A percentile compares a stretch with the other conserved stretches of the same genome.
phyloP scores from a whole-genome alignment of 1,139 yeast genomes.

The Meyerozyma athensensis region DNA sequence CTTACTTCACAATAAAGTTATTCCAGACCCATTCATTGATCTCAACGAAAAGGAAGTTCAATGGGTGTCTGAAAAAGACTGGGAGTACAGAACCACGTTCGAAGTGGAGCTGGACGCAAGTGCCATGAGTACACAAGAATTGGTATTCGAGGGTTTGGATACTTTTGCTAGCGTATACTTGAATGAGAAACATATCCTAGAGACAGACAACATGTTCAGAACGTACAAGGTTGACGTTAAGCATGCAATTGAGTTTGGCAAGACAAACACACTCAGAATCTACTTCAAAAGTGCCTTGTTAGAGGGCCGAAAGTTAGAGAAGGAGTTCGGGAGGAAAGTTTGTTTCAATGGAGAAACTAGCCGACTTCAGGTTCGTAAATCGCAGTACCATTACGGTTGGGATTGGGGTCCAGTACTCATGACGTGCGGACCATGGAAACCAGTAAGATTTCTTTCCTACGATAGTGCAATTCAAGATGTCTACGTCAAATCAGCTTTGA shows the following conservation, averaged over 20 bases:
- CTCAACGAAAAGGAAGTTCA: slow-evolving; percentile 36
- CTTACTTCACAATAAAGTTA: slow-evolving; percentile 27
- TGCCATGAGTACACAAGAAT: background rate
- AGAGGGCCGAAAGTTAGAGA: slow-evolving; percentile 18
- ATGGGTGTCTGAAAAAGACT: slow-evolving; percentile 43
- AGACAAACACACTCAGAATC: slow-evolving; percentile 17
- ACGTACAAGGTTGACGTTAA: slow-evolving; percentile 1
- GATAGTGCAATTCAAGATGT: slow-evolving; percentile 16
- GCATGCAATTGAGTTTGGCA: background rate
- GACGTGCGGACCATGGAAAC: slow-evolving; percentile 45
- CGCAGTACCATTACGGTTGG: slow-evolving; percentile 57
- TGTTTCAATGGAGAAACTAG: slow-evolving; percentile 39
- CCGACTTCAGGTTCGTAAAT: slow-evolving; percentile 43
- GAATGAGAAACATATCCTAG: slow-evolving; percentile 1
- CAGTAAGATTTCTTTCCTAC: slow-evolving; percentile 28
- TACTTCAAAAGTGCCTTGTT: slow-evolving; percentile 20
- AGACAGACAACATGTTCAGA: slow-evolving; percentile 6
- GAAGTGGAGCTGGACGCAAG: background rate
- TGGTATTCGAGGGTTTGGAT: slow-evolving; percentile 6
- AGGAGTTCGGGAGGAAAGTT: slow-evolving; percentile 15
- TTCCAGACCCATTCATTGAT: slow-evolving; percentile 41
- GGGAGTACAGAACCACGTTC: slow-evolving; percentile 33
- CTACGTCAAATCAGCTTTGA: slow-evolving; percentile 18
- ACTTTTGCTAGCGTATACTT: slow-evolving; percentile 5
- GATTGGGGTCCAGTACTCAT: slow-evolving; percentile 52